These are phyloP conservation scores for Apophysomyces ossiformis DNA, from an alignment of 371 early-diverging fungal genomes.

Conservation along the genomic window DNA sequence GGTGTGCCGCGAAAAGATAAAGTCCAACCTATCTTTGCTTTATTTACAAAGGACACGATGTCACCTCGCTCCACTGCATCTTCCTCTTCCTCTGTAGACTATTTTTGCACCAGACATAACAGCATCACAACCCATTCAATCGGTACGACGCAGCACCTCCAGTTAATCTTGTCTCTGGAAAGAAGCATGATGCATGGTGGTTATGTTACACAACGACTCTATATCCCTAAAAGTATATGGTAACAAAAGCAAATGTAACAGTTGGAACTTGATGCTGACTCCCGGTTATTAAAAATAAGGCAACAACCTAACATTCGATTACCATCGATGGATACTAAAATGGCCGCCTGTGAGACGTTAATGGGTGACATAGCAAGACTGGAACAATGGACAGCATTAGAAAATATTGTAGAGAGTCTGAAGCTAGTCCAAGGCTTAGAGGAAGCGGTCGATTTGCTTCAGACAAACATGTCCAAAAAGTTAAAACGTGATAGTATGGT, in stretches of 20 bases:
- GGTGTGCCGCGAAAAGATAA: constrained; percentile 22
- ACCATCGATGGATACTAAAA: constrained; percentile 58
- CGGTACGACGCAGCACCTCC: constrained; percentile 16
- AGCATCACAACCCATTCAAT: background rate
- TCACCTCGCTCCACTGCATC: constrained; percentile 11
- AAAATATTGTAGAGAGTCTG: constrained; percentile 37
- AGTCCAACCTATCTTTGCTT: constrained; percentile 21
- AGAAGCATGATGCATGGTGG: constrained; percentile 57
- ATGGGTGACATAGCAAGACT: constrained; percentile 37
- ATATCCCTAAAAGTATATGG: constrained; percentile 67
- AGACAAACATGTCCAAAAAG: constrained; percentile 44
- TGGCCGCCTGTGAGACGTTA: constrained; percentile 53
- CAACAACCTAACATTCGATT: constrained; percentile 54
- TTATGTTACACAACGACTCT: constrained; percentile 55
- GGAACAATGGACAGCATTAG: constrained; percentile 41
- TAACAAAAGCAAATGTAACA: constrained; percentile 6
- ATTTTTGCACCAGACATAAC: constrained; percentile 8
- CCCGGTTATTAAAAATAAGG: constrained; percentile 19
- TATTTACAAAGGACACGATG: constrained; percentile 22
- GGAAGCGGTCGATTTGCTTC: constrained; percentile 35
- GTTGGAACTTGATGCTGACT: no score
- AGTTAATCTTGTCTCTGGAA: constrained; percentile 47
- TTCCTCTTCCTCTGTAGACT: constrained; percentile 10
- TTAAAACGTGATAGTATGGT: constrained; percentile 40
- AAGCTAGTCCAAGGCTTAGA: constrained; percentile 41